Base-by-base conservation (phyloP, 768 basidiomycete species). In the Tulasnella sp. region DNA sequence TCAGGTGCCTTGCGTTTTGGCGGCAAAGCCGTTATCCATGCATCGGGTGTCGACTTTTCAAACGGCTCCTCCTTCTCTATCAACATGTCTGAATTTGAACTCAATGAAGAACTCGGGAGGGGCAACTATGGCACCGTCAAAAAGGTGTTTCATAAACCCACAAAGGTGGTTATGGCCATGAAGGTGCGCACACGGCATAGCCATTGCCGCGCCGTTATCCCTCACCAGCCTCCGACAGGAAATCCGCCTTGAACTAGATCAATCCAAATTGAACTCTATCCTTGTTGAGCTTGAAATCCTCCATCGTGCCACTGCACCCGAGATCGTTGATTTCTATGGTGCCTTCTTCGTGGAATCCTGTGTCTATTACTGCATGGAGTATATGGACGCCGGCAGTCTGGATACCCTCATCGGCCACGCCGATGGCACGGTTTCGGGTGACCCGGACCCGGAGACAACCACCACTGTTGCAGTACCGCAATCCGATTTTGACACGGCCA, bases 261-360 rank as follows among this genome's bases (percentile, higher is more conserved):
- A 92, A 54, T 82, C 87, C 46, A 90, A 92, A 65, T 78, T 98
- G 37, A 90, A 90, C 64, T 89, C 85, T 12, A 98, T 99, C 74
- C 83, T 99, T 64, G 98, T 97, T 86, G 96, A 99, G 67, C 85
- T 99, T 53, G 94, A 99, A 67, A 86, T 99, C 62, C 80, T 99
- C 6, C 96, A 99, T 69, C 87, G 92, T 25, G 93, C 93, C 2
- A 77, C 84, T 41, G 82, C 86, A 7, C 86, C 86, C 2, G 82
- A 88, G 66, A 98, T 98, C 62, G 89, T 99, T 65, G 96, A 98
- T 60, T 99, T 99, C 64, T 98, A 94, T 67, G 96, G 96, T 41
- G 96, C 96, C 3, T 99, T 99, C 74, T 97, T 96, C 70, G 92
- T 96, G 70, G 96, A 99, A 67, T 89, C 89, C n/a, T 99, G 94